Base-by-base conservation (phyloP, 176 grass and related monocot genomes). In the Alopecurus myosuroides region DNA sequence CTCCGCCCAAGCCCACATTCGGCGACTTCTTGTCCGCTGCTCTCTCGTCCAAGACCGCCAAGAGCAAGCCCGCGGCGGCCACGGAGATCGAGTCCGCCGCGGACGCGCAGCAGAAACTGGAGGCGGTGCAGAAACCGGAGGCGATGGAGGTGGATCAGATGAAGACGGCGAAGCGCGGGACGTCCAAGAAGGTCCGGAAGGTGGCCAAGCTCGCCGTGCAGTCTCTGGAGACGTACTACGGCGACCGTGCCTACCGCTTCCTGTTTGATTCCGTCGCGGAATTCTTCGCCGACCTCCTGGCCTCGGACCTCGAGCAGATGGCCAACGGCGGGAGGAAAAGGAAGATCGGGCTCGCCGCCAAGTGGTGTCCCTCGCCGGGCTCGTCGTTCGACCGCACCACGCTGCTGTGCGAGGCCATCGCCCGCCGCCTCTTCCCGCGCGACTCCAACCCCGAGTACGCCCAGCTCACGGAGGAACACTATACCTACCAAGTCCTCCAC, bases 401-500 rank as follows among this genome's bases (percentile, higher is more conserved):
- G 23, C 86, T 94, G 58, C 74, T 94, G 36, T 91, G 89, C 58
- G 89, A 94, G 85, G 86, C 92, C 31, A 86, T 93, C 48, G 87
- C 89, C 1, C 62, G 92, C 49, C 81, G 87, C 56, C 73, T 92
- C 64, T 92, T 92, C 37, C 84, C 87, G 12, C 86, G 80, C 41
- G 75, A 80, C 45, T 89, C 84, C 77, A 53, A 33, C 23, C 69
- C 83, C 5, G 86, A 84, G 3, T 89, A 89, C 87, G 51, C 77
- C 40, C 6, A 77, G 37, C 52, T 94, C 44, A 31, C 68, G 7
- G 89, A 94, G 17, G 70, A 75, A n/a, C 89, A 93, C 63, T 93
- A 90, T 85, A 74, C 84, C 44, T 93, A 93, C 84, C 81, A 64
- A 28, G 84, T 85, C 19, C 79, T 88, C 62, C 73, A 73, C 40